Evolutionary conservation across 2,329 filamentous ascomycete species (phyloP), one percentile per base, ranked within the genome.

Genomic region (Ceratocystis variospora): DNA sequence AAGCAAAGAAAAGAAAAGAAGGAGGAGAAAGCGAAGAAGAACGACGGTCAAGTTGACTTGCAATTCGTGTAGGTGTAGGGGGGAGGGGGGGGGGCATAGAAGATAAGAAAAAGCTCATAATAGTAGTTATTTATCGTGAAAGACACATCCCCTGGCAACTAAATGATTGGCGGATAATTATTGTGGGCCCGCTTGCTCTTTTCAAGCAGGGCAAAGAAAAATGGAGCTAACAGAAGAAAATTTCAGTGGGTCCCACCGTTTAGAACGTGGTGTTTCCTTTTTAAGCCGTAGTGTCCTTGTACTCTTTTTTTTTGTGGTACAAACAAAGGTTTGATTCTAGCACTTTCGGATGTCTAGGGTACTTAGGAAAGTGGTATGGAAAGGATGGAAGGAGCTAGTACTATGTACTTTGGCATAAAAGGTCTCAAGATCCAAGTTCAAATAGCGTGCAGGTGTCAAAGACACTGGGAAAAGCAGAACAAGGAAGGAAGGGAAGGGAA

Each of bases 111-210:
- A 37, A 37, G 8, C 33, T 37, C 33, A 12, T 37, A 3, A 10
- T 37, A 37, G 33, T 12, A 37, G 10, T 37, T 3, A 37, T 37
- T 37, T 12, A 37, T 37, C 33, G 33, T 37, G 33, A 37, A 37
- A 37, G 33, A 37, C 33, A 37, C 8, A 37, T 37, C 33, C 33
- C 33, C 33, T 37, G 12, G 53, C 53, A 59, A 31, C 28, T 37
- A 31, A 17, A 17, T 59, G 53, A 59, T 59, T 59, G 53, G 53
- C 53, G 53, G 33, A 59, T 25, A 33, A 31, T 59, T 59, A 59
- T 33, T 17, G 53, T 59, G 53, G 53, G 10, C 25, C 10, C 25
- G 15, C 12, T 17, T 10, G 17, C n/a, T n/a, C n/a, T 57, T 31
- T 28, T 59, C 17, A 59, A 37, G 33, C 33, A 37, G 33, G 33